Conservation (phyloP, 2,329 filamentous ascomycete genomes). For the Dothistroma pini region DNA sequence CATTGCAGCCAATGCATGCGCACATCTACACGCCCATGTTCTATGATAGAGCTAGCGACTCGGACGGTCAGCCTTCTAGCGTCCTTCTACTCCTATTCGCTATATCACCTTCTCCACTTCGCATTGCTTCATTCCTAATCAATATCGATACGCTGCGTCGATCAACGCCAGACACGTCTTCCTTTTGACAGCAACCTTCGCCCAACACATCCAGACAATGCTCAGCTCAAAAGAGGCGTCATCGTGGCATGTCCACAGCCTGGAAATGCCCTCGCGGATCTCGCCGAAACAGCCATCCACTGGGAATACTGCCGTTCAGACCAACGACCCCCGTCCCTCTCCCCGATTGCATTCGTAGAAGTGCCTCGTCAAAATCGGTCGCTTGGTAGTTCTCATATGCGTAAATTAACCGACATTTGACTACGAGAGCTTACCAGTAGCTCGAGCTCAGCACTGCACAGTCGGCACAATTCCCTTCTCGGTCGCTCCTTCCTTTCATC, state of each 20-base stretch:
- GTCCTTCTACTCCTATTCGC: conserved; percentile 2
- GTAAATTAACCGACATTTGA: neutral
- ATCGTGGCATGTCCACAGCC: neutral
- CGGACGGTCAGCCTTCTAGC: neutral
- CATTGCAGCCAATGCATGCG: neutral
- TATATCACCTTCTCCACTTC: neutral
- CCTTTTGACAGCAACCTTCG: neutral
- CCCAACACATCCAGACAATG: neutral
- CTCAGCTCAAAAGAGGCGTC: neutral
- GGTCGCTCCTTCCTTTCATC: neutral
- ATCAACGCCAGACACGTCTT: neutral
- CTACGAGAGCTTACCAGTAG: neutral
- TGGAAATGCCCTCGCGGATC: neutral
- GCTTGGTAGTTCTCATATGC: neutral
- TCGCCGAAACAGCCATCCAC: neutral
- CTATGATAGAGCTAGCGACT: conserved; percentile 1
- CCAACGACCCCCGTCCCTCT: neutral
- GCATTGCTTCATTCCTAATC: neutral
- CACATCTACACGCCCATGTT: conserved; percentile 1
- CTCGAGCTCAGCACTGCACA: neutral
- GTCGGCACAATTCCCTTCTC: neutral
- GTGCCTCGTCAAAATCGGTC: neutral
- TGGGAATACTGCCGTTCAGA: neutral
- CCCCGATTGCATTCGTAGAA: neutral
- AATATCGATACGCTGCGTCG: neutral